Evolutionary conservation across 1,139 yeast genomes (phyloP).

Genomic region (Suhomyces guaymorum): DNA sequence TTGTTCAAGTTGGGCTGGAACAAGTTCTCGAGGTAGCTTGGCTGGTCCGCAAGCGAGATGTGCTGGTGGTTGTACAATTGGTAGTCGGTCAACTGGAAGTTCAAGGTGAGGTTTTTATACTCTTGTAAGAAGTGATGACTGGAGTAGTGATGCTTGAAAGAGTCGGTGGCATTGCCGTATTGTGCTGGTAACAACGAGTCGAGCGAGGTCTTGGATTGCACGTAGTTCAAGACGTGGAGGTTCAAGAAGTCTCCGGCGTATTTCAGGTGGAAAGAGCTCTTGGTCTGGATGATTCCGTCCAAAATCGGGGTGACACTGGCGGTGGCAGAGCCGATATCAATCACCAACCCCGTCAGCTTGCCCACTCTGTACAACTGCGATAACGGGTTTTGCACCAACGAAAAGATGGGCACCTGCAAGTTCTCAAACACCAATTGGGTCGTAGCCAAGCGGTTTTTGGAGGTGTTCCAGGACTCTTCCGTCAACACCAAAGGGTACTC

Average conservation of each 20-base stretch:
- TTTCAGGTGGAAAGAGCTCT: slow-evolving; percentile 59
- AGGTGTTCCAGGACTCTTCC: slow-evolving; percentile 63
- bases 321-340: slow-evolving; percentile 65
- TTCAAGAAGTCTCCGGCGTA: slow-evolving; percentile 73
- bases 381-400: slow-evolving; percentile 67
- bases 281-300: slow-evolving; percentile 66
- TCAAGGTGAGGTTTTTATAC: slow-evolving; percentile 36
- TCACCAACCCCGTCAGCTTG: slow-evolving; percentile 63
- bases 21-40: slow-evolving; percentile 50
- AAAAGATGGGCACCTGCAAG: slow-evolving; percentile 64
- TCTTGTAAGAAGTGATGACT: slow-evolving; percentile 47
- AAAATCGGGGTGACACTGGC: slow-evolving; percentile 68
- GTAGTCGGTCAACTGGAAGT: slow-evolving; percentile 33
- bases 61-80: slow-evolving; percentile 51
- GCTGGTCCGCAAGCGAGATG: slow-evolving; percentile 38
- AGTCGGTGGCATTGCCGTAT: slow-evolving; percentile 33
- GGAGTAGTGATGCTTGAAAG: slow-evolving; percentile 50
- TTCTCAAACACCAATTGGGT: slow-evolving; percentile 67
- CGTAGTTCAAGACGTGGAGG: slow-evolving; percentile 49
- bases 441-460: slow-evolving; percentile 51
- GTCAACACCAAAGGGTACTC: slow-evolving; percentile 68
- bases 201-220: slow-evolving; percentile 30
- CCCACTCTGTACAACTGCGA: slow-evolving; percentile 72
- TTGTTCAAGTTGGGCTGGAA: slow-evolving; percentile 52
- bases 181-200: slow-evolving; percentile 33